These are phyloP conservation scores for Lipomyces anomalus DNA, from an alignment of 805 yeast genomes.

Conservation along the genomic window DNA sequence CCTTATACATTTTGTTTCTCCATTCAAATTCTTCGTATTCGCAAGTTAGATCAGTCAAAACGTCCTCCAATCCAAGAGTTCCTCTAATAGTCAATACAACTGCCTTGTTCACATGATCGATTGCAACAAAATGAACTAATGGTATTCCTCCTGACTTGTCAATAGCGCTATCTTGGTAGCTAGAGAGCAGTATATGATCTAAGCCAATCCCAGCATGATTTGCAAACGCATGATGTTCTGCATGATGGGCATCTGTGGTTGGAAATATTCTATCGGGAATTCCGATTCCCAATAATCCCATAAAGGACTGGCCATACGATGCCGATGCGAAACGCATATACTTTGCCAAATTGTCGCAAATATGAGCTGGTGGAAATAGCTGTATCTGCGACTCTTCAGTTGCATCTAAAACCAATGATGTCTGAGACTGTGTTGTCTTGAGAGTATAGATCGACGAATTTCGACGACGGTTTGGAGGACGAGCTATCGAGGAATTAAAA, in stretches of 20 bases:
- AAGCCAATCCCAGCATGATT: conserved; percentile 30
- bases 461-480: not conserved
- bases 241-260: conserved; percentile 27
- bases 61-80: conserved; percentile 33
- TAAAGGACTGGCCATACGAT: conserved; percentile 34
- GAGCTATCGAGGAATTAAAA: not conserved
- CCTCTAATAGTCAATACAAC: conserved; percentile 34
- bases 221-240: conserved; percentile 33
- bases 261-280: conserved; percentile 25
- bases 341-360: conserved; percentile 30
- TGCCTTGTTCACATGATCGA: conserved; percentile 31
- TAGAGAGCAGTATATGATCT: conserved; percentile 31
- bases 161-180: conserved; percentile 27
- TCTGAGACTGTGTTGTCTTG: conserved; percentile 20
- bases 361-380: conserved; percentile 28
- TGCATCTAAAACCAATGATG: conserved; percentile 19
- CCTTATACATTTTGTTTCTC: conserved; percentile 29
- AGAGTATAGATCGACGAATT: conserved; percentile 11
- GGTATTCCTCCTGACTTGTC: conserved; percentile 31
- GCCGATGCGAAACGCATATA: conserved; percentile 33
- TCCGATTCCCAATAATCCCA: conserved; percentile 31
- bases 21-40: conserved; percentile 31
- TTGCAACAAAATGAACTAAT: conserved; percentile 31
- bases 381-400: conserved; percentile 20
- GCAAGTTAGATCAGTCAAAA: conserved; percentile 33